Evolutionary conservation across 441 rosid species (phyloP).

Genomic region (Euphorbia celastroides): DNA sequence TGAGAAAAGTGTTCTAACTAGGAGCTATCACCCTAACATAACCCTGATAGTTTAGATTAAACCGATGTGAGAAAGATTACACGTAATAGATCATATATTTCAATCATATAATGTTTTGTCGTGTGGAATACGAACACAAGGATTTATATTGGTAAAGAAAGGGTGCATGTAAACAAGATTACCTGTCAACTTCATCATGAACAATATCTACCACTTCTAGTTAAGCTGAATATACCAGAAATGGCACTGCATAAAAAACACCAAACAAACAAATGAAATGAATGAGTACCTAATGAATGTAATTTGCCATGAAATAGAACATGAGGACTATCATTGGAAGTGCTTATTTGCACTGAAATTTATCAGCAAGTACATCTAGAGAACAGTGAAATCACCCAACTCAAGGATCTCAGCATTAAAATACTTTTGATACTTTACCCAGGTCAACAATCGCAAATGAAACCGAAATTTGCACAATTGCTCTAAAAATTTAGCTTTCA

Average conservation of each 20-base stretch:
- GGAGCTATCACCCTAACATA: no score
- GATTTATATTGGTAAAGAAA: background rate
- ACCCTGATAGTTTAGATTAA: no score
- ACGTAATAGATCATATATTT: no score
- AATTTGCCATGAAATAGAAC: background rate
- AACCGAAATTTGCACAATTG: background rate
- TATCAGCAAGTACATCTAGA: background rate
- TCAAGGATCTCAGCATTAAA: background rate
- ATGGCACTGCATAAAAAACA: conserved; percentile 47
- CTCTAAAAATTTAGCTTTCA: background rate
- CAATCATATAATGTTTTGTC: background rate
- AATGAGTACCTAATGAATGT: background rate
- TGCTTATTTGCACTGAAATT: background rate
- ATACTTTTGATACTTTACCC: background rate
- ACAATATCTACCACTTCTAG: conserved; percentile 12
- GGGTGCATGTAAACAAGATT: background rate
- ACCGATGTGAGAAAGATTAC: background rate
- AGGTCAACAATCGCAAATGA: background rate
- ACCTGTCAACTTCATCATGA: conserved; percentile 25
- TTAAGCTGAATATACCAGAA: conserved; percentile 48
- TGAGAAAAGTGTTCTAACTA: background rate
- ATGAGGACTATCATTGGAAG: background rate
- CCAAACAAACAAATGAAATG: conserved; percentile 9
- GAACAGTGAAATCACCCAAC: background rate
- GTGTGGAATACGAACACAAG: background rate